Evolutionary conservation across 352 stramenopile genomes (phyloP), one percentile per base, ranked within the genome.

Genomic region (Globisporangium rhizosaccharum): DNA sequence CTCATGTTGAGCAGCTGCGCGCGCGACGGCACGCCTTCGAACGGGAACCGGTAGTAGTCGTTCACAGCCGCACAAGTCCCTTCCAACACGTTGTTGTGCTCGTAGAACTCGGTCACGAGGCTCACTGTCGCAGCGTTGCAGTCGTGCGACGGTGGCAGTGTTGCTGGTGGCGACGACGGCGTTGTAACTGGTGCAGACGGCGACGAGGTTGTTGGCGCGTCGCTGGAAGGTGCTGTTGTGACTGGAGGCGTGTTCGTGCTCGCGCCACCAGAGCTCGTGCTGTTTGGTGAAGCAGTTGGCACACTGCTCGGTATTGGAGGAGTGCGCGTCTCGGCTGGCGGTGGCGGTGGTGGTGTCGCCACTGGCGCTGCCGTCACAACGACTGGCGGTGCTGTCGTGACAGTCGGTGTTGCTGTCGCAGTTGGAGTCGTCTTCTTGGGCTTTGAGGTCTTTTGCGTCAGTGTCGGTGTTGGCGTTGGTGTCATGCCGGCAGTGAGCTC

Each of bases 31-130:
- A 17, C 30, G n/a, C 60, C 56, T n/a, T 63, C 61, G 39, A 67
- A 67, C 26, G 65, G 65, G 41, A 68, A 71, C n/a, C 56, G 54
- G 48, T 67, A 67, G 51, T 58, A 57, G 30, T 50, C 50, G 48
- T 58, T 67, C 20, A 30, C 60, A 1, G 51, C 25, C 18, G 60
- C 26, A 33, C 65, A 71, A 4, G 64, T 61, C 25, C 60, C 56
- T n/a, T 65, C 52, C 14, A 67, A 36, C 20, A 57, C 26, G 36
- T 65, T 57, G 55, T 71, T 71, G 47, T 55, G 62, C 23, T 62
- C 56, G 56, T 65, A 71, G 39, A 64, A 49, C 1, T 58, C 49
- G 25, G 45, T 62, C 20, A 71, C 46, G 4, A 54, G 36, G 3
- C 41, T 55, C 33, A 47, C 45, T 18, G 18, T 65, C 51, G 23